Percentiles rank a stretch among this genome's conserved stretches.
Conservation (phyloP, 208 protist genomes). For the Wallacemonas sp. region DNA sequence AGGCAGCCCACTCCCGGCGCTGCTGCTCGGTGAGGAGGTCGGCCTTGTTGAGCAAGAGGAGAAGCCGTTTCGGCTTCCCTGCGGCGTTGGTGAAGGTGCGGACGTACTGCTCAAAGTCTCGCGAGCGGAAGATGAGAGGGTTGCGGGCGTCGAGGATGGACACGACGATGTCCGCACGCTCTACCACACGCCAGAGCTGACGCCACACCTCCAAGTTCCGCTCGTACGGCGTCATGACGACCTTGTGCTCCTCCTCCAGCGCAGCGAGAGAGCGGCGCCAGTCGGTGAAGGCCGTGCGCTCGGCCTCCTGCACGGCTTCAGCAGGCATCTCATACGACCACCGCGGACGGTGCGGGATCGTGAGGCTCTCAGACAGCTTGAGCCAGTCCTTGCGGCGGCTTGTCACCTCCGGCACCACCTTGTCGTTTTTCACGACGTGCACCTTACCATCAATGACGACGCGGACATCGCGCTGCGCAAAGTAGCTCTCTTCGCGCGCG, state of each 20-base stretch:
- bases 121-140: conserved; percentile 95
- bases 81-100: conserved; percentile 67
- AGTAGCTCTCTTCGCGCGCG: conserved; percentile 82
- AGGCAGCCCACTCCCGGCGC: conserved; percentile 91
- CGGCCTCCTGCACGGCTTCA: conserved; percentile 58
- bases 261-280: conserved; percentile 87
- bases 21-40: conserved; percentile 96
- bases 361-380: conserved; percentile 70
- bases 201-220: conserved; percentile 99
- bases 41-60: conserved; percentile 98
- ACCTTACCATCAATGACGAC: conserved; percentile 82
- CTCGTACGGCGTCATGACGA: conserved; percentile 98
- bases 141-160: conserved; percentile 97
- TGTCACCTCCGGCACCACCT: conserved; percentile 43
- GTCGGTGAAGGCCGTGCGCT: conserved; percentile 85
- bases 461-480: conserved; percentile 73
- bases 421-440: conserved; percentile 72
- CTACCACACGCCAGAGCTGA: conserved; percentile 98
- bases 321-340: conserved; percentile 80
- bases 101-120: conserved; percentile 88
- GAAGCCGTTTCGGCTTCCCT: conserved; percentile 64
- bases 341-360: conserved; percentile 78
- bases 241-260: conserved; percentile 93
- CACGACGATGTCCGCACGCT: conserved; percentile 93
- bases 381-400: conserved; percentile 55